phyloP scores from a whole-genome alignment of 2,329 filamentous ascomycete genomes.

The Talaromyces albobiverticillius region DNA sequence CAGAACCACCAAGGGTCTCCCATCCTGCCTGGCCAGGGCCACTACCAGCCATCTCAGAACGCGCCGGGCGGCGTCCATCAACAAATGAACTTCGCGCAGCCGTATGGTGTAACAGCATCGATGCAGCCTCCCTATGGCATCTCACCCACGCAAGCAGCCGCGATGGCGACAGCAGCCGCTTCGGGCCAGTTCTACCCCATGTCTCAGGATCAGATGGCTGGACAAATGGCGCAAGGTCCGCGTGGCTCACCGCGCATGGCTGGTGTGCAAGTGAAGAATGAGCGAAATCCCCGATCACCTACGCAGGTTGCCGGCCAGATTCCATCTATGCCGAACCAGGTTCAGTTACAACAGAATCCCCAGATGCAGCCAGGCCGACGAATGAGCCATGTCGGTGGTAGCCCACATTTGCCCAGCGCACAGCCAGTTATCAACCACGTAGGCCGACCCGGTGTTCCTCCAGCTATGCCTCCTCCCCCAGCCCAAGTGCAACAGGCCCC shows the following conservation, averaged over 20 bases:
- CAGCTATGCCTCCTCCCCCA: slow-evolving; percentile 52
- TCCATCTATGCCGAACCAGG: slow-evolving; percentile 45
- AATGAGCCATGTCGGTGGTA: slow-evolving; percentile 70
- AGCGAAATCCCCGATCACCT: slow-evolving; percentile 74
- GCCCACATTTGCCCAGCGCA: slow-evolving; percentile 69
- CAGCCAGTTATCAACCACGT: slow-evolving; percentile 74
- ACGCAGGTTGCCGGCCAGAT: slow-evolving; percentile 64
- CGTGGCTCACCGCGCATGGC: slow-evolving; percentile 73
- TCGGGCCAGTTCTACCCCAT: slow-evolving; percentile 79
- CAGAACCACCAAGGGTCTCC: slow-evolving; percentile 67
- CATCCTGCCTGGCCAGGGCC: slow-evolving; percentile 72
- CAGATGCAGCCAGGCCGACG: slow-evolving; percentile 61
- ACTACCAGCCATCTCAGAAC: slow-evolving; percentile 64
- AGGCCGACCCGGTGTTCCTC: slow-evolving; percentile 51
- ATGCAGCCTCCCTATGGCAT: slow-evolving; percentile 76
- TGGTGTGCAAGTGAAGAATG: slow-evolving; percentile 66
- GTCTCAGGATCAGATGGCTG: slow-evolving; percentile 66
- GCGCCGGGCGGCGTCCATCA: slow-evolving; percentile 59
- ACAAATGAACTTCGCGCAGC: slow-evolving; percentile 77
- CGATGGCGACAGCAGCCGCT: slow-evolving; percentile 90
- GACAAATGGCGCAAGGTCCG: slow-evolving; percentile 54
- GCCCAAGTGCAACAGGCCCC: slow-evolving; percentile 65
- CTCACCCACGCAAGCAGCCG: slow-evolving; percentile 80
- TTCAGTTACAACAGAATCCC: slow-evolving; percentile 53
- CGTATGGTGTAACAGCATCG: slow-evolving; percentile 69